These are phyloP conservation scores for Hygrophorus pudorinus DNA, from an alignment of 768 basidiomycete genomes.

Conservation along the genomic window DNA sequence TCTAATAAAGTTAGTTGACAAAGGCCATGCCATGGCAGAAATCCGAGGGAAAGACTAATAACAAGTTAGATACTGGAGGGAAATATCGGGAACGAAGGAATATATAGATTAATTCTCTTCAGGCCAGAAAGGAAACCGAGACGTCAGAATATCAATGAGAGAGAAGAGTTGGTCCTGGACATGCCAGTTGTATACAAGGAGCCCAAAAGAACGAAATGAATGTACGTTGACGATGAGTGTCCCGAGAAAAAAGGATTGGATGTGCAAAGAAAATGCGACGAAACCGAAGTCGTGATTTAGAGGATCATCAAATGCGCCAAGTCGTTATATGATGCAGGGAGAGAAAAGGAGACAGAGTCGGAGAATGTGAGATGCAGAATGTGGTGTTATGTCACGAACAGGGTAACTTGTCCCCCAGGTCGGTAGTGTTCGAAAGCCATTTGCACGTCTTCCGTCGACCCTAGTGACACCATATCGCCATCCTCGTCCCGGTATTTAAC, in stretches of 20 bases:
- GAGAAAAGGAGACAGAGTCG: constrained; percentile 11
- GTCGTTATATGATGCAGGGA: constrained; percentile 7
- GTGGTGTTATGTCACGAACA: constrained; percentile 59
- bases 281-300: neutral
- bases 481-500: constrained; percentile 91
- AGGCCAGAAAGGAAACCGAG: neutral
- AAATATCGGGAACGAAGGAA: neutral
- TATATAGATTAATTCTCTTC: neutral
- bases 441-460: constrained; percentile 87
- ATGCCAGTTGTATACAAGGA: constrained; percentile 4
- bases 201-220: neutral
- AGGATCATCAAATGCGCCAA: constrained; percentile 6
- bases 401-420: constrained; percentile 71
- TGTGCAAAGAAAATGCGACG: neutral
- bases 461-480: constrained; percentile 80
- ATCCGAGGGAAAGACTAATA: too few relatives aligned
- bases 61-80: too few relatives aligned
- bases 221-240: neutral
- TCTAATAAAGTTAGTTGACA: too few relatives aligned
- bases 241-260: neutral
- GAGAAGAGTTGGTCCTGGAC: neutral
- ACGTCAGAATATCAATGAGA: neutral
- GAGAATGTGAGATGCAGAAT: constrained; percentile 5
- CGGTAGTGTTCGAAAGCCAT: constrained; percentile 86
- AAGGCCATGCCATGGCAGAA: too few relatives aligned